Conservation (phyloP, 371 early-diverging fungal species). For the Funneliformis caledonium region DNA sequence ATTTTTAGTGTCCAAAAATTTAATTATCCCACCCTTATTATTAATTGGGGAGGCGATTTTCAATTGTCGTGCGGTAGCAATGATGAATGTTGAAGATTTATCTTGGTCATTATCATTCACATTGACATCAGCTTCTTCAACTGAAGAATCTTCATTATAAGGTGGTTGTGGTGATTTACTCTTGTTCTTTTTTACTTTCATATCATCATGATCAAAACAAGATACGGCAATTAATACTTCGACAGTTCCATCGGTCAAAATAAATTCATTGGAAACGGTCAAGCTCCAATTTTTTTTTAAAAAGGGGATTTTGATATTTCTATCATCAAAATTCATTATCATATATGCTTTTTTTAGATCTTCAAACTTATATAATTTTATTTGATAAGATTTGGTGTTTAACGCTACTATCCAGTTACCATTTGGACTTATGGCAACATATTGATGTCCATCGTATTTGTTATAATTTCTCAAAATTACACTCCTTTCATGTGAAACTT, state of each 20-base stretch:
- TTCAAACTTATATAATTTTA: not conserved
- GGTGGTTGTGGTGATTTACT: not conserved
- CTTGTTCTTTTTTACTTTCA: not conserved
- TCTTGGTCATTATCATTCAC: too few species aligned
- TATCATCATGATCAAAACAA: not conserved
- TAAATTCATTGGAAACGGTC: not conserved
- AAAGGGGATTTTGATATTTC: not conserved
- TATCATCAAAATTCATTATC: too few species aligned
- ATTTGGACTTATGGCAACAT: not conserved
- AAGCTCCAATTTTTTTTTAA: not conserved
- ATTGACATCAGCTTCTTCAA: too few species aligned
- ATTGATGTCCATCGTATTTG: not conserved
- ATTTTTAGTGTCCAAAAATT: not conserved
- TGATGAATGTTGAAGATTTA: not conserved
- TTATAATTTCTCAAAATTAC: too few species aligned
- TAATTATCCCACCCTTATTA: not conserved
- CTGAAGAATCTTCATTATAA: too few species aligned
- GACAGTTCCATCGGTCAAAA: not conserved
- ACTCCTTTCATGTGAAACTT: too few species aligned
- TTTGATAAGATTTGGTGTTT: not conserved
- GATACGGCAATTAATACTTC: not conserved
- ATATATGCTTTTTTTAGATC: not conserved
- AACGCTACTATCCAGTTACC: not conserved
- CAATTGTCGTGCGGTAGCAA: not conserved
- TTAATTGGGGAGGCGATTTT: not conserved